Evolutionary conservation across 805 yeast genomes (phyloP).

Genomic region (Kodamaea neixiangensis): DNA sequence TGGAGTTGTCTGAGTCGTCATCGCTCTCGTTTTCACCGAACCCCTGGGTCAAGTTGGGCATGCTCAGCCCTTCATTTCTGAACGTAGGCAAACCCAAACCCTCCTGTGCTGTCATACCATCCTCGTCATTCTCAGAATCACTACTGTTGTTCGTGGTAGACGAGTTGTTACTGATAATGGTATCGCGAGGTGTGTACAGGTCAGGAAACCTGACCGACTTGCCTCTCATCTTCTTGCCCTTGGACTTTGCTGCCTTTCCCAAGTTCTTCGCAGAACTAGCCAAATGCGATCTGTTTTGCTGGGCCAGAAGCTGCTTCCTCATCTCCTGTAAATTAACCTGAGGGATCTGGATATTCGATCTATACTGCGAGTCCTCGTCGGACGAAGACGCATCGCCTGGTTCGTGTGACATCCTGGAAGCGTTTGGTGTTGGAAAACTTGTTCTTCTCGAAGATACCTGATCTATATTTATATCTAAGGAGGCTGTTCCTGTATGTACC

Average conservation of each 20-base stretch:
- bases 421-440: neutral
- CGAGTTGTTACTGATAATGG: constrained; percentile 29
- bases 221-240: constrained; percentile 22
- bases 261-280: constrained; percentile 17
- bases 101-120: neutral
- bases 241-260: constrained; percentile 16
- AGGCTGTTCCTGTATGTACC: neutral
- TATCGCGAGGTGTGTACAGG: constrained; percentile 24
- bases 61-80: neutral
- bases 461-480: neutral
- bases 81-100: constrained; percentile 25
- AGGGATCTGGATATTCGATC: constrained; percentile 33
- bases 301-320: constrained; percentile 17
- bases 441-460: neutral
- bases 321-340: constrained; percentile 22
- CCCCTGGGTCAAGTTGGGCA: constrained; percentile 3
- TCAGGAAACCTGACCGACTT: constrained; percentile 35
- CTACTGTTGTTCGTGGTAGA: constrained; percentile 24
- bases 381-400: constrained; percentile 19
- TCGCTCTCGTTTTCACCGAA: constrained; percentile 13
- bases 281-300: constrained; percentile 20
- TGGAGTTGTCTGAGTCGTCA: constrained; percentile 15
- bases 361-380: constrained; percentile 31
- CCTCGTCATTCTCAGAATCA: constrained; percentile 18
- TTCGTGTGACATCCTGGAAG: constrained; percentile 5